Evolutionary conservation across 192 early-diverging fungal genomes (phyloP).

Genomic region (Umbelopsis sp.): DNA sequence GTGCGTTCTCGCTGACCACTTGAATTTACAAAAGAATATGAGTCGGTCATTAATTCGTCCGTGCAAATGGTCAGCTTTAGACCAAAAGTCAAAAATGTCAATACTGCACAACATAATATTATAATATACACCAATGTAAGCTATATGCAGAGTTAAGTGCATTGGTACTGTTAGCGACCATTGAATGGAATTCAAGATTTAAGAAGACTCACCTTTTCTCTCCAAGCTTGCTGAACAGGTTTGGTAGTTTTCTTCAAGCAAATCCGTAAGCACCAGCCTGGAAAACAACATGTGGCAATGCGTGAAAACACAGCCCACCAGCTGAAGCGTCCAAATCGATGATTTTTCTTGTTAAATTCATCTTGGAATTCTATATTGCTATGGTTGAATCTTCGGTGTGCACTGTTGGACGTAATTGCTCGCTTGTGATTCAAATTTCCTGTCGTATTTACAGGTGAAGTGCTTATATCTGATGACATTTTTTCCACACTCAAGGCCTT

Average conservation of each 20-base stretch:
- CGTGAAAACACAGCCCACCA: conserved; percentile 48
- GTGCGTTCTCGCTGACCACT: neutral
- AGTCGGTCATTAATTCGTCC: neutral
- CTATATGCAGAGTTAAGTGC: conserved; percentile 3
- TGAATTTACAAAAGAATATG: neutral
- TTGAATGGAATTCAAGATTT: neutral
- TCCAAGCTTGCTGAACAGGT: conserved; percentile 53
- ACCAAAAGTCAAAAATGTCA: conserved; percentile 48
- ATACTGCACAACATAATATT: conserved; percentile 25
- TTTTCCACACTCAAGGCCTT: neutral
- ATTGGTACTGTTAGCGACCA: neutral
- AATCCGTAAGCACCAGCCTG: conserved; percentile 39
- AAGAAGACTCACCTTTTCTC: conserved; percentile 47
- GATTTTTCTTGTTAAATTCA: conserved; percentile 30
- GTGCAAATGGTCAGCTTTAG: conserved; percentile 31
- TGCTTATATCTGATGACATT: neutral
- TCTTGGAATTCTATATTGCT: conserved; percentile 1
- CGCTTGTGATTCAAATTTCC: neutral
- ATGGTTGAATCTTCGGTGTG: conserved; percentile 10
- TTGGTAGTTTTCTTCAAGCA: conserved; percentile 44
- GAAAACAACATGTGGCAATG: conserved; percentile 50
- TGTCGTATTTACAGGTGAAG: neutral
- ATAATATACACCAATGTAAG: conserved; percentile 45
- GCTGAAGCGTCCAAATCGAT: conserved; percentile 32
- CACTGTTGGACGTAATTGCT: conserved; percentile 30